A percentile compares a stretch with the other conserved stretches of the same genome.
phyloP scores from a whole-genome alignment of 257 asterid species.

The Plantago elongata region DNA sequence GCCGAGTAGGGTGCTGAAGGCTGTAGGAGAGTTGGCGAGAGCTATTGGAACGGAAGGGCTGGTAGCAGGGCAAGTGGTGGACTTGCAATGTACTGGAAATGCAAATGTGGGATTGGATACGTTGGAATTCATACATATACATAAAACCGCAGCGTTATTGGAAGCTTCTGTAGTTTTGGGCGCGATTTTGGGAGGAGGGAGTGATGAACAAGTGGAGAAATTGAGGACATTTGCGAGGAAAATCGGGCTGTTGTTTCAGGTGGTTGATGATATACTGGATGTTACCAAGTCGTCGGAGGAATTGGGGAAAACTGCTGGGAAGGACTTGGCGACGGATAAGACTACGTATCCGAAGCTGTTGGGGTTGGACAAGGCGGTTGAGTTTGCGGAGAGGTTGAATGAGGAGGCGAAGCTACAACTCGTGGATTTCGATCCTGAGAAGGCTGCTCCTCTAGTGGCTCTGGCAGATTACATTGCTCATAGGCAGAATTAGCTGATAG shows the following conservation, averaged over 20 bases:
- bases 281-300: slow-evolving; percentile 3
- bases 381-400: slow-evolving; percentile 52
- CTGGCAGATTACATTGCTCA: slow-evolving; percentile 71
- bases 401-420: slow-evolving; percentile 58
- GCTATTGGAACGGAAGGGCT: slow-evolving; percentile 40
- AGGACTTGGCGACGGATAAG: slow-evolving; percentile 58
- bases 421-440: slow-evolving; percentile 38
- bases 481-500: slow-evolving; percentile 45
- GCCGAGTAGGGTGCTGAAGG: slow-evolving; percentile 26
- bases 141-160: slow-evolving; percentile 33
- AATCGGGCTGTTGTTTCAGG: slow-evolving; percentile 31
- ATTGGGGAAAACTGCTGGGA: slow-evolving; percentile 5
- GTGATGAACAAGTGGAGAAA: slow-evolving; percentile 25
- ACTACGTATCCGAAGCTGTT: slow-evolving; percentile 69
- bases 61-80: slow-evolving; percentile 43
- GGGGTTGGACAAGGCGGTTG: slow-evolving; percentile 67
- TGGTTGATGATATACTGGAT: slow-evolving; percentile 8
- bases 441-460: slow-evolving; percentile 61
- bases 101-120: slow-evolving; percentile 27
- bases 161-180: slow-evolving; percentile 39
- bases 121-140: slow-evolving; percentile 38
- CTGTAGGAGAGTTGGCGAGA: slow-evolving; percentile 34
- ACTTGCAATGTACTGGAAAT: slow-evolving; percentile 27
- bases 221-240: slow-evolving; percentile 31
- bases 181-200: slow-evolving; percentile 39